Base-by-base conservation (phyloP, 345 rosid species). In the Citrus australasica region DNA sequence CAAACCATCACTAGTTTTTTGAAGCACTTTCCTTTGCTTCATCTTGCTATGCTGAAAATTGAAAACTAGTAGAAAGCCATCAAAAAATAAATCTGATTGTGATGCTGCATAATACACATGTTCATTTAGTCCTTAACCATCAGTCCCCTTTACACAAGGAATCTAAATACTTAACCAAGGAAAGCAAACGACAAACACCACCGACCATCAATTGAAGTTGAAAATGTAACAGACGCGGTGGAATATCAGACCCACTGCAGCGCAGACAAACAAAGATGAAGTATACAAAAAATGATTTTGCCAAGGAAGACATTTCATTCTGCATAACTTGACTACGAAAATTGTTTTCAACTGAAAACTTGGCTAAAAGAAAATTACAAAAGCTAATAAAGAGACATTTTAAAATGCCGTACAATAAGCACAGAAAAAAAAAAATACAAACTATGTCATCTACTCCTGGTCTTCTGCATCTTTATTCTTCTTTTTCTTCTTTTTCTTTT, bases 401-500 rank as follows among this genome's bases (percentile, higher is more conserved):
- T 27, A 56, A 42, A 58, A 59, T 27, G 24, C 35, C 53, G 42
- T 56, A 76, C 32, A 42, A 67, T 30, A 22, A 32, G 71, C 60
- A 30, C 6, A 21, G 51, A 75, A 7, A 27, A 2, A 16, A n/a
- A 42, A 30, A 68, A 58, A 76, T 56, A 16, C 64, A 16, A 79
- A 40, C 56, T 21, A 6, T 48, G 16, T 19, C 71, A 59, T 63
- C 67, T 13, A 64, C 27, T 81, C 69, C 28, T 22, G 27, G 0
- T 32, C 85, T 48, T 80, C 90, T 46, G 81, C 87, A 27, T 76
- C 88, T 75, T 90, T 88, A 42, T 83, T 86, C 83, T 92, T 86
- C 79, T 92, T 83, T 24, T 94, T 88, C 81, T 91, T 91, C 76
- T 89, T 91, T 79, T 90, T 89, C 73, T 89, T 90, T 89, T 93